These are phyloP conservation scores for Marasmius sp. DNA, from an alignment of 1,284 basidiomycete species.

Conservation along the genomic window DNA sequence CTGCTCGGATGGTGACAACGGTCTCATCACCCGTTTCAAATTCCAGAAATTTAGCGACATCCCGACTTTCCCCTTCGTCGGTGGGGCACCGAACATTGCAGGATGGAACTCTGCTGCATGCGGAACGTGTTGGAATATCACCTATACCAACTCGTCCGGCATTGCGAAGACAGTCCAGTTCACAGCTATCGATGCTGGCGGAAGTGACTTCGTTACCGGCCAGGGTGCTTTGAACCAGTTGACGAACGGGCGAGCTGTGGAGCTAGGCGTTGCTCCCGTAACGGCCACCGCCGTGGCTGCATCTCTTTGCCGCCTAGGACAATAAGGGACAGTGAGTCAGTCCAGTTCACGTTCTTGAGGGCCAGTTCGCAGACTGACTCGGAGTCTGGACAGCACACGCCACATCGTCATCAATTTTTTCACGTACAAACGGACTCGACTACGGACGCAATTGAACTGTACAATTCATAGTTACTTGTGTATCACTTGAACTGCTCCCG, in stretches of 20 bases:
- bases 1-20: slow-evolving; percentile 49
- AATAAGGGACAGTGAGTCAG: background rate
- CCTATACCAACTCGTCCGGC: slow-evolving; percentile 29
- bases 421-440: too few species aligned
- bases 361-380: too few species aligned
- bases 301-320: slow-evolving; percentile 38
- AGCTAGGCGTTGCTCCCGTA: slow-evolving; percentile 38
- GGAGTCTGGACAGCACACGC: too few species aligned
- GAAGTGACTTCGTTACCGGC: slow-evolving; percentile 41
- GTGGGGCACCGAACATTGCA: slow-evolving; percentile 40
- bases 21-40: slow-evolving; percentile 37
- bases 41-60: slow-evolving; percentile 47
- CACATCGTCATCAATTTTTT: too few species aligned
- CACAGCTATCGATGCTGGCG: slow-evolving; percentile 40
- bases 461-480: too few species aligned
- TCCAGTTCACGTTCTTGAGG: background rate
- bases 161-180: slow-evolving; percentile 34
- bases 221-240: slow-evolving; percentile 41
- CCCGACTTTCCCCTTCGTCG: slow-evolving; percentile 51
- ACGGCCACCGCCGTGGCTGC: slow-evolving; percentile 31
- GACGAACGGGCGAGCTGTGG: slow-evolving; percentile 35
- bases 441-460: too few species aligned
- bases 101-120: slow-evolving; percentile 42
- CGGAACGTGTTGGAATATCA: slow-evolving; percentile 47
- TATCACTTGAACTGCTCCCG: too few species aligned